Conservation (phyloP, 2,329 filamentous ascomycete species). For the Parastagonospora avenae region DNA sequence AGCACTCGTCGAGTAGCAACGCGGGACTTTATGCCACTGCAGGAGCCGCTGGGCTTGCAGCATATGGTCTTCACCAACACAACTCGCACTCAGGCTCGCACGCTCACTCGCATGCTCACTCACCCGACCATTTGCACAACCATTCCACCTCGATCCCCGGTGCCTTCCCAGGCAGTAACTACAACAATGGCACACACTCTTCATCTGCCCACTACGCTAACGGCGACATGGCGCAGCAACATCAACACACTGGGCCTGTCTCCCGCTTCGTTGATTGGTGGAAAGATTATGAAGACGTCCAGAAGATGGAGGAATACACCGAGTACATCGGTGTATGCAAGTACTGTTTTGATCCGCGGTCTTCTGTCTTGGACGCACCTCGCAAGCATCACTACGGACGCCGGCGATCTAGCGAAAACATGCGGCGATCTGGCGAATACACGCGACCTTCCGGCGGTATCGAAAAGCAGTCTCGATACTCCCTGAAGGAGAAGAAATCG, state of each 20-base stretch:
- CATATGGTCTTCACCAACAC: conserved; percentile 52
- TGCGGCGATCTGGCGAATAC: conserved; percentile 52
- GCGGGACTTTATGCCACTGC: conserved; percentile 53
- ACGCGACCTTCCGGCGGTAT: conserved; percentile 56
- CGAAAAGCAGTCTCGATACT: conserved; percentile 63
- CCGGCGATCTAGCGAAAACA: conserved; percentile 52
- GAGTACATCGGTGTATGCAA: conserved; percentile 70
- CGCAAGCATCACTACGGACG: conserved; percentile 63
- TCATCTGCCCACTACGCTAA: conserved; percentile 29
- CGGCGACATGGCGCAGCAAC: conserved; percentile 52
- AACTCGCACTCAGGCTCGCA: conserved; percentile 32
- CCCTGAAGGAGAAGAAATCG: conserved; percentile 36
- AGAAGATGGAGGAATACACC: conserved; percentile 70
- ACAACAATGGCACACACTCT: conserved; percentile 18
- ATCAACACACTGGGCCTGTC: conserved; percentile 62
- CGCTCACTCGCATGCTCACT: conserved; percentile 40
- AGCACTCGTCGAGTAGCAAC: conserved; percentile 50
- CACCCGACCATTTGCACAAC: conserved; percentile 25
- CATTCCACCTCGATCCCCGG: conserved; percentile 36
- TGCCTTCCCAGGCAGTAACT: conserved; percentile 31
- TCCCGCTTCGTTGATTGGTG: conserved; percentile 64
- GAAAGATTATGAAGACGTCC: conserved; percentile 68
- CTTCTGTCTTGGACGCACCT: conserved; percentile 61
- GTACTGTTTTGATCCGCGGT: conserved; percentile 67
- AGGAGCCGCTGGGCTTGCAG: conserved; percentile 54